phyloP scores from a whole-genome alignment of 805 yeast genomes.

The Myxozyma udenii region DNA sequence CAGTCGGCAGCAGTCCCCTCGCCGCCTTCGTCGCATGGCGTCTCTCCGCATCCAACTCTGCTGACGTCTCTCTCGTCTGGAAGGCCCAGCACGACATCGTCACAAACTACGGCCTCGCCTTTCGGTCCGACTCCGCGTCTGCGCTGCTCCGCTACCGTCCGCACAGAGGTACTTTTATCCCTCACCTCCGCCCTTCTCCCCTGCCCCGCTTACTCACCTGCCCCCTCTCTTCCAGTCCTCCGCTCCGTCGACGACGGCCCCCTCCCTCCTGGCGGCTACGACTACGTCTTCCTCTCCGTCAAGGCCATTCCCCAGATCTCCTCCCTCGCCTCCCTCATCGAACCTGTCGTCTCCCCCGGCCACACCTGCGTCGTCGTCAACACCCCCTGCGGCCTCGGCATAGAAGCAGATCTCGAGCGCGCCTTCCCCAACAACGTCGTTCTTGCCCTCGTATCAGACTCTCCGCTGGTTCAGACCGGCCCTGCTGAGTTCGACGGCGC shows the following conservation, averaged over 20 bases:
- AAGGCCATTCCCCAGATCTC: constrained; percentile 65
- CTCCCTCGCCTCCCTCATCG: constrained; percentile 51
- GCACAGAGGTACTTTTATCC: constrained; percentile 7
- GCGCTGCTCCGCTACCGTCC: constrained; percentile 19
- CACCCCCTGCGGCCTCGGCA: constrained; percentile 52
- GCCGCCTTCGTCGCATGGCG: constrained; percentile 31
- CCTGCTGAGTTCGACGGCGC: constrained; percentile 30
- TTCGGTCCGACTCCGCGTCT: constrained; percentile 19
- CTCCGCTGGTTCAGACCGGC: constrained; percentile 23
- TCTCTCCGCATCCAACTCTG: constrained; percentile 25
- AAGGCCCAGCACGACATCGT: constrained; percentile 28
- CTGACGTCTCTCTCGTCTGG: constrained; percentile 30
- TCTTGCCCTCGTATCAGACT: constrained; percentile 57
- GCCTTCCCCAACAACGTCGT: constrained; percentile 51
- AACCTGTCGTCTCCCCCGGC: constrained; percentile 48
- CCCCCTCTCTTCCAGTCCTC: constrained; percentile 13
- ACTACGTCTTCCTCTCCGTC: constrained; percentile 58
- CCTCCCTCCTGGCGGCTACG: constrained; percentile 42
- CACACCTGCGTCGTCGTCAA: constrained; percentile 53
- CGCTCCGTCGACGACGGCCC: constrained; percentile 35
- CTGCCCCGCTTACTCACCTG: background rate
- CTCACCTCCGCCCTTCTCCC: background rate
- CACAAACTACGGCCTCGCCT: constrained; percentile 26
- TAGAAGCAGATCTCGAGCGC: constrained; percentile 54
- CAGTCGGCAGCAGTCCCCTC: constrained; percentile 31